Conservation (phyloP, 2,329 filamentous ascomycete species). For the Colletotrichum higginsianum region DNA sequence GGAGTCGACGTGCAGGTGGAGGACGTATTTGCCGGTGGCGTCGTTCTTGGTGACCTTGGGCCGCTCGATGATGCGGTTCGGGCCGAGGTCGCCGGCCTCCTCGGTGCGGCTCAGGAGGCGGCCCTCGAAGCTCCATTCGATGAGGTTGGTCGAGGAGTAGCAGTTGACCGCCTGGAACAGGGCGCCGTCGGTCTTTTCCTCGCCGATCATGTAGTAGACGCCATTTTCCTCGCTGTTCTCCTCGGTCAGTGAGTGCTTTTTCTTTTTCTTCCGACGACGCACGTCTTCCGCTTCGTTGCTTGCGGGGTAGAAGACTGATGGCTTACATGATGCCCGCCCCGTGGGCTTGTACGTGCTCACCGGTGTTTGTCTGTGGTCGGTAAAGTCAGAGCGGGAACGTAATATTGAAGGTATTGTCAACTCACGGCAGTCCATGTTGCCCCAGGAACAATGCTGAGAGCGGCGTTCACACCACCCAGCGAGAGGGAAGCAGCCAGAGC, state of each 20-base stretch:
- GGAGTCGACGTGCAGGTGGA: conserved; percentile 79
- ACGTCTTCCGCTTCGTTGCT: background rate
- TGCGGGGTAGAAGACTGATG: background rate
- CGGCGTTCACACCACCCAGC: conserved; percentile 26
- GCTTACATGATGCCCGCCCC: conserved; percentile 71
- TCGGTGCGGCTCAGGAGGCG: conserved; percentile 68
- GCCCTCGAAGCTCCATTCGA: conserved; percentile 75
- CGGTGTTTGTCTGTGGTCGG: conserved; percentile 56
- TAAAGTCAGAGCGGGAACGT: background rate
- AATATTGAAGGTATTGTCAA: background rate
- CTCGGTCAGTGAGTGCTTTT: background rate
- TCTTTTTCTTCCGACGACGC: no score
- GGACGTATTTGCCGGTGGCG: conserved; percentile 74
- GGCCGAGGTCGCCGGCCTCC: conserved; percentile 70
- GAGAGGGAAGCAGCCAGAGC: conserved; percentile 20
- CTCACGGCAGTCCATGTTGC: conserved; percentile 63
- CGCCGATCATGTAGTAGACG: conserved; percentile 78
- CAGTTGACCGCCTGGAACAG: conserved; percentile 77
- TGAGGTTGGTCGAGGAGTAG: conserved; percentile 74
- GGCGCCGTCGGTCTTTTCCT: conserved; percentile 76
- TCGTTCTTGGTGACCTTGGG: conserved; percentile 80
- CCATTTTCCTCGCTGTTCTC: conserved; percentile 59
- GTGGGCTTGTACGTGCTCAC: conserved; percentile 76
- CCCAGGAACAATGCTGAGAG: conserved; percentile 58
- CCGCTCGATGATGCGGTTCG: conserved; percentile 74